Base-by-base conservation (phyloP, 805 yeast genomes). In the Kazachstania psychrophila region DNA sequence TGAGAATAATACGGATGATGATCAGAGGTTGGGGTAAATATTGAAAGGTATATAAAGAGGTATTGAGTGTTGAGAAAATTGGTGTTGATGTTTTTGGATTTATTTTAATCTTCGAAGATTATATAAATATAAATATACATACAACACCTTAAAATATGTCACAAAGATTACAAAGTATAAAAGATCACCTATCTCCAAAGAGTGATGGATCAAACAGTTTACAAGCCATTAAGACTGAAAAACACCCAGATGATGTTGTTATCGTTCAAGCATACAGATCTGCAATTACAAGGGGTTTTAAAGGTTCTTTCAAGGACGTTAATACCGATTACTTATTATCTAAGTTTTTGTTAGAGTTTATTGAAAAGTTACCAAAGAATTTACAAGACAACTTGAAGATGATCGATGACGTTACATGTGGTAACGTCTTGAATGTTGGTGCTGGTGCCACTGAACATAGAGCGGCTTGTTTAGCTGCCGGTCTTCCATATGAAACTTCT, bases 401-500 rank as follows among this genome's bases (percentile, higher is more conserved):
- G 46, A 77, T 89, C 43, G 94, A 81, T 49, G 96, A 89, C 52
- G 79, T 89, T 40, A 79, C 79, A 23, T 79, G 85, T 44, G 97
- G 97, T 48, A 89, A 89, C 60, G 96, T 89, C 19, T 71, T 88
- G 55, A 86, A 88, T 65, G 73, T 75, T 33, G 95, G 95, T 34
- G 94, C 96, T 17, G 97, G 96, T 51, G 95, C 92, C 37, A 80
- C 81, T 39, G 96, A 88, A 64, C 95, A 85, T 64, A 71, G 97
- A 50, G 95, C 94, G 33, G 96, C 96, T 28, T 70, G 74, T 47
- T 71, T 89, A 40, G 92, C 88, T 15, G 94, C 96, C 9, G 97
- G 96, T 25, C 71, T 88, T 36, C 96, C 96, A 23, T 65, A 79
- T 58, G 62, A 77, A 2, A 70, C 79, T 11, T 88, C 95, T 8